Evolutionary conservation across 192 early-diverging fungal species (phyloP).

Genomic region (Coemansia sp.): DNA sequence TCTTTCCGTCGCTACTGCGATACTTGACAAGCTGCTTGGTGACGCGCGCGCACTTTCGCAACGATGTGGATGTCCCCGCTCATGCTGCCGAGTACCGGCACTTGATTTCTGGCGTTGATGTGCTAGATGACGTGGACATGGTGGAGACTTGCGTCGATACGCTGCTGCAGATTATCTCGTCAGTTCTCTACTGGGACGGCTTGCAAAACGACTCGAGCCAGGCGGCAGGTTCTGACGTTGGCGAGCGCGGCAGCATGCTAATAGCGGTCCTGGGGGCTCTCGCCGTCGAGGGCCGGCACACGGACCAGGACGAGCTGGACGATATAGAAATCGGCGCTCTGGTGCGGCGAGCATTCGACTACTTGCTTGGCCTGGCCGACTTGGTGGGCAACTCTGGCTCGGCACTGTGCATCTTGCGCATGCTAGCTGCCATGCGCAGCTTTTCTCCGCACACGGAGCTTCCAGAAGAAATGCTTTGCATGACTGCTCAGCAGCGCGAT

Average conservation of each 20-base stretch:
- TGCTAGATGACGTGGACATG: conserved; percentile 14
- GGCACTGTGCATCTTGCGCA: conserved; percentile 25
- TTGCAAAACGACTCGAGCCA: conserved; percentile 15
- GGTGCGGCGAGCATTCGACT: conserved; percentile 49
- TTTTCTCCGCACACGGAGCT: conserved; percentile 19
- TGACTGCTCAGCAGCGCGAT: conserved; percentile 20
- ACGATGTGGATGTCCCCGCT: conserved; percentile 15
- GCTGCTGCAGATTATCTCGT: conserved; percentile 31
- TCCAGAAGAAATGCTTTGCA: neutral
- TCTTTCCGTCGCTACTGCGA: conserved; percentile 44
- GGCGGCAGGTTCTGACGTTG: neutral
- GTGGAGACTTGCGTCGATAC: conserved; percentile 28
- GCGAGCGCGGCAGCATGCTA: conserved; percentile 3
- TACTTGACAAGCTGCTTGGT: conserved; percentile 36
- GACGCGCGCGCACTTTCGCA: conserved; percentile 18
- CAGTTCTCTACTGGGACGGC: conserved; percentile 47
- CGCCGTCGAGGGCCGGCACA: conserved; percentile 29
- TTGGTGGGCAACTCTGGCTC: conserved; percentile 18
- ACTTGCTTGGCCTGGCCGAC: conserved; percentile 13
- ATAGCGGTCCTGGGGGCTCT: conserved; percentile 25
- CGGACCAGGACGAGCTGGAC: conserved; percentile 21
- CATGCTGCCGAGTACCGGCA: neutral
- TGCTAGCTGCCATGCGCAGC: conserved; percentile 27
- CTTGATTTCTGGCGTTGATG: conserved; percentile 8
- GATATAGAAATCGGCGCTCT: conserved; percentile 9